These are phyloP conservation scores for Coniosporium apollinis DNA, from an alignment of 495 filamentous ascomycete species.

Conservation along the genomic window DNA sequence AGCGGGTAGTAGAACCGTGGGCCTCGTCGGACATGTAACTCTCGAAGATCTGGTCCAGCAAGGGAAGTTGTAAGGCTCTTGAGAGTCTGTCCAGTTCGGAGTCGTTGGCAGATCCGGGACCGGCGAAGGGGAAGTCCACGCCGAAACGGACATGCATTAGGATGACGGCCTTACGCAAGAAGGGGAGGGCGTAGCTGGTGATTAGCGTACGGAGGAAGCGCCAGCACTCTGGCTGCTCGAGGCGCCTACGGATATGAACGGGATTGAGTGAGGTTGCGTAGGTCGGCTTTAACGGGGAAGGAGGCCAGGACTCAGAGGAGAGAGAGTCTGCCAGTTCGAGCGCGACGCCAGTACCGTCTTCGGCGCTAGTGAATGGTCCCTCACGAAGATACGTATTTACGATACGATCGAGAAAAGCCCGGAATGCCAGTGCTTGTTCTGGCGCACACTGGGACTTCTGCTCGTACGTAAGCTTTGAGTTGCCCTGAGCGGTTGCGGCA, in stretches of 20 bases:
- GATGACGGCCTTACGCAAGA: conserved; percentile 71
- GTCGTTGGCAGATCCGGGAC: conserved; percentile 31
- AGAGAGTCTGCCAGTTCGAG: too few relatives aligned
- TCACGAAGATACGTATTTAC: too few relatives aligned
- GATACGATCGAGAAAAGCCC: not conserved
- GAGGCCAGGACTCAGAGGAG: too few relatives aligned
- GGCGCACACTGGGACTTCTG: not conserved
- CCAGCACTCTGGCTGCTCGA: too few relatives aligned
- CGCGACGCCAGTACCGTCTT: too few relatives aligned
- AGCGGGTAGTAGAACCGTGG: conserved; percentile 23
- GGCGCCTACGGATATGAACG: too few relatives aligned
- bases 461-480: too few relatives aligned
- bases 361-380: too few relatives aligned
- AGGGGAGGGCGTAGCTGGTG: conserved; percentile 69
- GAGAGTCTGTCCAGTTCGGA: conserved; percentile 65
- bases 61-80: conserved; percentile 53
- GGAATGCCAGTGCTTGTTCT: not conserved
- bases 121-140: conserved; percentile 65
- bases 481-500: too few relatives aligned
- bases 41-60: conserved; percentile 60
- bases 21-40: conserved; percentile 16
- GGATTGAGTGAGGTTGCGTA: too few relatives aligned
- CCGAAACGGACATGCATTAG: conserved; percentile 79
- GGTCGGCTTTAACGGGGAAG: too few relatives aligned
- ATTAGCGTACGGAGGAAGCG: conserved; percentile 34